Evolutionary conservation across 2,329 filamentous ascomycete species (phyloP), one percentile per base, ranked within the genome.

Genomic region (Didymella pomorum): DNA sequence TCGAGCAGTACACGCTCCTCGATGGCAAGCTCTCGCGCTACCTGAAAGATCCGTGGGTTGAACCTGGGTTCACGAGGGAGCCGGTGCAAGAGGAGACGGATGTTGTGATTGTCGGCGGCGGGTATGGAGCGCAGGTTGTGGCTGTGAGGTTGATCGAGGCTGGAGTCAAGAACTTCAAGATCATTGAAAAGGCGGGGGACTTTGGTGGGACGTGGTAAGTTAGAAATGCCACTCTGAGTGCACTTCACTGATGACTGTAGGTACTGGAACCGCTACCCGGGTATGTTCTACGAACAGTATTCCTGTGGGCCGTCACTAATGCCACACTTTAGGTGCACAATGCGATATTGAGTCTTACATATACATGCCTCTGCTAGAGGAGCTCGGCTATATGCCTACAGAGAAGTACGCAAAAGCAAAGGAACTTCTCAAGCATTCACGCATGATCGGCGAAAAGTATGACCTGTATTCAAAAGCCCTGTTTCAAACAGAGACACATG

Each of bases 321-420:
- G n/a, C n/a, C n/a, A n/a, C n/a, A n/a, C n/a, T 39, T 7, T 10
- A 55, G 52, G 66, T 21, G 65, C 65, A 3, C 64, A 66, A 37
- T 72, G 69, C 53, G 71, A 71, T 35, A 69, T 72, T 37, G 69
- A 72, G 51, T 68, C 66, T 6, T 73, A 72, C 45, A 70, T 71
- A 26, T 70, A 73, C 42, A 72, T 71, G 70, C 69, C 71, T 2
- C 29, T 70, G 10, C 61, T 70, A 3, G 68, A 72, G 35, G 69
- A 73, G 45, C 48, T 68, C 3, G 65, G 58, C 1, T 87, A 86
- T 65, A 80, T 87, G 69, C 87, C 86, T 0, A 82, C 76, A 16
- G 76, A 83, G 42, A 79, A 79, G 41, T 84, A 83, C 61, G 73
- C 79, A 0, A 72, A 72, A 10, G 82, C 79, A 0, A 63, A 71